phyloP scores from a whole-genome alignment of 208 protist genomes.

The Trypanosoma caninum region DNA sequence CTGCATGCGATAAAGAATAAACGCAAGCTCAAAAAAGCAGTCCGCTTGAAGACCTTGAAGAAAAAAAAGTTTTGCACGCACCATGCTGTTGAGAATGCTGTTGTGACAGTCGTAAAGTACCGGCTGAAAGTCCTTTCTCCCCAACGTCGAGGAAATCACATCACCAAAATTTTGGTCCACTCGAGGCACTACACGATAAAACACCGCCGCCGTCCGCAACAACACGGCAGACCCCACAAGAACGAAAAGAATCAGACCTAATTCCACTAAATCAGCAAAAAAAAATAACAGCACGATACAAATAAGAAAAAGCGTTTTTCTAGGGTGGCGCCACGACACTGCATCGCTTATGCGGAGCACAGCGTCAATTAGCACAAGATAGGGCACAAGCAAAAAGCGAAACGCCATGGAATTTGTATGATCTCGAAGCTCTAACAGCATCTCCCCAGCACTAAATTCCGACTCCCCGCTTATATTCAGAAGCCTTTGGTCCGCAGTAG shows the following conservation, averaged over 20 bases:
- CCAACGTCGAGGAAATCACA: not conserved
- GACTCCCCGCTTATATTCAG: too few species aligned
- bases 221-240: constrained; percentile 33
- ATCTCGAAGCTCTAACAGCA: constrained; percentile 3
- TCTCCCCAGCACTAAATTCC: too few species aligned
- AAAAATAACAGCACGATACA: constrained; percentile 42
- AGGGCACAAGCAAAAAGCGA: constrained; percentile 74
- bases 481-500: too few species aligned
- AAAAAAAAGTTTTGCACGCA: constrained; percentile 74
- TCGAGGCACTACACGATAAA: constrained; percentile 48
- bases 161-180: constrained; percentile 9
- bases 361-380: constrained; percentile 62
- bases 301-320: constrained; percentile 59
- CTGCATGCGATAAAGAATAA: constrained; percentile 46
- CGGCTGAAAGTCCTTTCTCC: constrained; percentile 24
- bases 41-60: constrained; percentile 71
- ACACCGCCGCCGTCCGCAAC: constrained; percentile 43
- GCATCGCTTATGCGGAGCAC: constrained; percentile 50
- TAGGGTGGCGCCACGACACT: constrained; percentile 55
- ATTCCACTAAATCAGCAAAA: constrained; percentile 43
- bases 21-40: constrained; percentile 74
- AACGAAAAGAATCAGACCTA: constrained; percentile 40
- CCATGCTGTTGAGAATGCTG: constrained; percentile 66
- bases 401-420: constrained; percentile 43
- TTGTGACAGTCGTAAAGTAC: constrained; percentile 73